A percentile compares a stretch with the other conserved stretches of the same genome.
phyloP scores from a whole-genome alignment of 2,329 filamentous ascomycete genomes.

The Aspergillus alliaceus region DNA sequence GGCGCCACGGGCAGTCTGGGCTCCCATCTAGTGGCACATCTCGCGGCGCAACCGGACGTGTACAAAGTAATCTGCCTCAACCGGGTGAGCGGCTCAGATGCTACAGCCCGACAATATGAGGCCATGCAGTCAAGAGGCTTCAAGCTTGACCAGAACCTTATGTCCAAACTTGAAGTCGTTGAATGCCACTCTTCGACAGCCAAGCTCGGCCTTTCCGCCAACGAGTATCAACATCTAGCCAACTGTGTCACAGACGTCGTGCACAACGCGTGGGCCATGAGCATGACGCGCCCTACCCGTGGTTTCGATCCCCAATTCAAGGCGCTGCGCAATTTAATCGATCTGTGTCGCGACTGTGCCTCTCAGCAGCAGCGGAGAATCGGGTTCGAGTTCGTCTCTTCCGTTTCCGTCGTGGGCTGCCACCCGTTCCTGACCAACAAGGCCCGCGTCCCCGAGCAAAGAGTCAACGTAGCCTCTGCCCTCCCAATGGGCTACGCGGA shows the following conservation, averaged over 20 bases:
- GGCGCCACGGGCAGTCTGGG: conserved; percentile 44
- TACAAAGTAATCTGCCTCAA: conserved; percentile 50
- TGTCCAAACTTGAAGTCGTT: conserved; percentile 46
- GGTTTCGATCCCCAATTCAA: conserved; percentile 32
- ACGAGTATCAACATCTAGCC: conserved; percentile 41
- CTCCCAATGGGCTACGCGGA: conserved; percentile 53
- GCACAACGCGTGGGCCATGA: conserved; percentile 34
- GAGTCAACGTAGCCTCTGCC: conserved; percentile 40
- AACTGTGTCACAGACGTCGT: conserved; percentile 47
- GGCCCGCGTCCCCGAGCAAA: conserved; percentile 46
- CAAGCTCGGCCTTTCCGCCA: conserved; percentile 48
- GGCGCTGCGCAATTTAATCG: conserved; percentile 52
- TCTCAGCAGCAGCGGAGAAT: conserved; percentile 18
- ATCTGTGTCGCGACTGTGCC: conserved; percentile 41
- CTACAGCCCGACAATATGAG: conserved; percentile 33
- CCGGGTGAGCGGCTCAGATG: conserved; percentile 31
- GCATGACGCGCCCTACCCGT: conserved; percentile 13
- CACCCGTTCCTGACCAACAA: conserved; percentile 25
- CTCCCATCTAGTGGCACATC: conserved; percentile 39
- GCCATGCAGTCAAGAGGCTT: conserved; percentile 30
- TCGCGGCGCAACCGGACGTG: conserved; percentile 30
- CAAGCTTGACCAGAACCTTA: conserved; percentile 9
- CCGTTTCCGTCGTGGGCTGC: conserved; percentile 41
- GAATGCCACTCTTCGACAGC: conserved; percentile 51
- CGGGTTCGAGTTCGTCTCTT: conserved; percentile 44